These are phyloP conservation scores for Capsicum chinense DNA, from an alignment of 257 asterid species.

Conservation along the genomic window DNA sequence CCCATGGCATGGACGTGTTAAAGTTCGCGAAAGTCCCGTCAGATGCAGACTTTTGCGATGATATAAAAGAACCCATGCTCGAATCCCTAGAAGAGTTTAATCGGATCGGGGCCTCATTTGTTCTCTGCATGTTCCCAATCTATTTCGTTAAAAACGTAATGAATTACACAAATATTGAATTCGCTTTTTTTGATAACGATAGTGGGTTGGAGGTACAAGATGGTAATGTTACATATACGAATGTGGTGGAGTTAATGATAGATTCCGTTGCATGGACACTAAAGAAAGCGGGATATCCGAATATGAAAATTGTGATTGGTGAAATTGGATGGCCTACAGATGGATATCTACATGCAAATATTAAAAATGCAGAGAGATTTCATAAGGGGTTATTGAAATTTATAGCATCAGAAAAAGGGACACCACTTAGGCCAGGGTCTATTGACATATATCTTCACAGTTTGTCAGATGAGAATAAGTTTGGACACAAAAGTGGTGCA, in stretches of 20 bases:
- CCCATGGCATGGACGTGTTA: constrained; percentile 39
- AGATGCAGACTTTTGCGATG: constrained; percentile 41
- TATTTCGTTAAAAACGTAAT: constrained; percentile 28
- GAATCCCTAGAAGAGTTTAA: constrained; percentile 26
- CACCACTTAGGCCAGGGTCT: constrained; percentile 47
- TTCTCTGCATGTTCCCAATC: constrained; percentile 41
- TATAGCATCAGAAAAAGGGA: constrained; percentile 45
- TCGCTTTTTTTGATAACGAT: constrained; percentile 46
- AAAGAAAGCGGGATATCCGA: constrained; percentile 40
- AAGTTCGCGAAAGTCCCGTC: constrained; percentile 38
- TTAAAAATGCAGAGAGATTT: constrained; percentile 43
- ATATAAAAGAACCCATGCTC: constrained; percentile 40
- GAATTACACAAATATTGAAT: constrained; percentile 34
- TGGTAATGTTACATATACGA: constrained; percentile 40
- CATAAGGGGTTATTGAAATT: constrained; percentile 40
- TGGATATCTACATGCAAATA: constrained; percentile 40
- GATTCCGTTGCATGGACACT: constrained; percentile 49
- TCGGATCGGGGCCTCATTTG: not conserved
- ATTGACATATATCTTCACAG: constrained; percentile 47
- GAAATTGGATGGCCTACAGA: constrained; percentile 76
- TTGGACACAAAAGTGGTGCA: not conserved
- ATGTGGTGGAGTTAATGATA: constrained; percentile 48
- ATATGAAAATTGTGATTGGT: constrained; percentile 41
- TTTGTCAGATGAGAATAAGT: constrained; percentile 49
- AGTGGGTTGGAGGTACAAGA: constrained; percentile 35